These are phyloP conservation scores for Microcos paniculata DNA, from an alignment of 345 rosid species.

Conservation along the genomic window DNA sequence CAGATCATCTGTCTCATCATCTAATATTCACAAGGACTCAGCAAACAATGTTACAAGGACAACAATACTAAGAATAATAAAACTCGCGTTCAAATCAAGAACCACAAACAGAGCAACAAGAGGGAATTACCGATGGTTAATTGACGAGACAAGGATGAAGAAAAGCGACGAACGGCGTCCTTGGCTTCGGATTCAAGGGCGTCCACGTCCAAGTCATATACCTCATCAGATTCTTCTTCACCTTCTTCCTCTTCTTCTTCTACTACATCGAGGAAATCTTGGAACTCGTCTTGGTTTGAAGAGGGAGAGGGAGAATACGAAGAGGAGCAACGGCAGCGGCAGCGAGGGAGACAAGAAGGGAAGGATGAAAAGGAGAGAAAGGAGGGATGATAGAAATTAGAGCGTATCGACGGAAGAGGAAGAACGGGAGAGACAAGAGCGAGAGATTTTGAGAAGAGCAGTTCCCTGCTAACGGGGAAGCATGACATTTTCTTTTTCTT, in stretches of 20 bases:
- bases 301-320: constrained; percentile 22
- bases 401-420: not conserved
- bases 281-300: constrained; percentile 26
- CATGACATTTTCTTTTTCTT: constrained; percentile 1
- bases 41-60: not conserved
- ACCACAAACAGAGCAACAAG: not conserved
- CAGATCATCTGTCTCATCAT: constrained; percentile 48
- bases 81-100: not conserved
- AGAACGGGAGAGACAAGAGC: constrained; percentile 17
- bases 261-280: not conserved
- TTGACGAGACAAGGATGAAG: constrained; percentile 58
- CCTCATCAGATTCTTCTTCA: constrained; percentile 27
- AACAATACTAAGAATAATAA: not conserved
- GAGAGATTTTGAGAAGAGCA: constrained; percentile 25
- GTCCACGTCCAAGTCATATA: constrained; percentile 43
- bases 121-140: constrained; percentile 53
- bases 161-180: constrained; percentile 56
- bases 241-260: constrained; percentile 16
- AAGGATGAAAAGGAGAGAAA: constrained; percentile 15
- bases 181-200: constrained; percentile 71
- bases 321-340: constrained; percentile 32
- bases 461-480: constrained; percentile 16
- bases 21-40: constrained; percentile 31
- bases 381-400: constrained; percentile 21
- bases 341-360: constrained; percentile 11